phyloP scores from a whole-genome alignment of 192 early-diverging fungal species.

The Allomyces macrogynus region DNA sequence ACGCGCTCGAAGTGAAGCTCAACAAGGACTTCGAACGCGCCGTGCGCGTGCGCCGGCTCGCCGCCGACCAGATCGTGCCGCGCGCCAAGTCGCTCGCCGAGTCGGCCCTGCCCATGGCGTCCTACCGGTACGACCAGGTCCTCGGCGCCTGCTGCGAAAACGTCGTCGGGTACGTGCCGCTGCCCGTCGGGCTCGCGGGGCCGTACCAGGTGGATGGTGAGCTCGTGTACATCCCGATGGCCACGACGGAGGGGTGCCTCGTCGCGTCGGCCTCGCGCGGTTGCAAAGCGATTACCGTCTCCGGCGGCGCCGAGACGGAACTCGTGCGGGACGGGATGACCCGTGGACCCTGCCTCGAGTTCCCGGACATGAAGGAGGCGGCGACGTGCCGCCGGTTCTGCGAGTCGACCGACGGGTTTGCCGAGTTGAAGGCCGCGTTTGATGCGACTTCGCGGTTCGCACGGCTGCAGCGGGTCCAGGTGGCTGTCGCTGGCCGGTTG shows the following conservation, averaged over 20 bases:
- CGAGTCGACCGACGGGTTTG: constrained; percentile 35
- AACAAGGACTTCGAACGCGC: constrained; percentile 51
- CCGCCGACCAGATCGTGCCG: constrained; percentile 11
- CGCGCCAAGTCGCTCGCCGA: constrained; percentile 38
- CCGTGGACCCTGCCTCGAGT: constrained; percentile 75
- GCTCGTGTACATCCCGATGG: constrained; percentile 73
- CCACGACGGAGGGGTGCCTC: constrained; percentile 79
- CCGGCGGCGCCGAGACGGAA: constrained; percentile 64
- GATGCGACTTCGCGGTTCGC: constrained; percentile 79
- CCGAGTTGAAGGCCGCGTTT: constrained; percentile 50
- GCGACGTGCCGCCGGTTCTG: constrained; percentile 51
- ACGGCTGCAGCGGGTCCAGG: constrained; percentile 57
- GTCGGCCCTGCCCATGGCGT: constrained; percentile 50
- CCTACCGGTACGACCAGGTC: constrained; percentile 77
- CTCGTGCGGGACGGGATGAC: constrained; percentile 74
- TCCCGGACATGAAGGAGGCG: constrained; percentile 45
- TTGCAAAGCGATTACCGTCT: constrained; percentile 79
- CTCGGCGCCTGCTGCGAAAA: constrained; percentile 89
- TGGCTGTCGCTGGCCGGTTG: constrained; percentile 58
- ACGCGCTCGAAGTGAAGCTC: constrained; percentile 76
- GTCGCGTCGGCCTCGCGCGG: constrained; percentile 81
- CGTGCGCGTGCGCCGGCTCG: constrained; percentile 52
- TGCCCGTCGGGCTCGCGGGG: constrained; percentile 83
- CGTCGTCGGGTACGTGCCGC: constrained; percentile 78
- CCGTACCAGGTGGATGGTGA: constrained; percentile 67